Conservation (phyloP, 2,329 filamentous ascomycete genomes). For the Septoria petroselini region DNA sequence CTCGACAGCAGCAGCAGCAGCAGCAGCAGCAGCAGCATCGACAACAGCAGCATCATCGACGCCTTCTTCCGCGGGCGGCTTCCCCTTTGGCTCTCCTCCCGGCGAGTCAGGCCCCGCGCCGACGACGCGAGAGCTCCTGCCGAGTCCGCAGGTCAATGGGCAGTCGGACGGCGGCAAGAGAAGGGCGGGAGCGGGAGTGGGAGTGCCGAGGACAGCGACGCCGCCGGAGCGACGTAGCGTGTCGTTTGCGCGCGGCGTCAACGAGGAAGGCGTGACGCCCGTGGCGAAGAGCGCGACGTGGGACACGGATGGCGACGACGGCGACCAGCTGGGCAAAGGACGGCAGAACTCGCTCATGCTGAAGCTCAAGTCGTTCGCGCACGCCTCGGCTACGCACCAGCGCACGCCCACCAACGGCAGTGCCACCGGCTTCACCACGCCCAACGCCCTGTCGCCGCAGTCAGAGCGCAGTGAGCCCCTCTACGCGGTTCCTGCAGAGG, state of each 20-base stretch:
- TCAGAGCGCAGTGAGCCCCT: constrained; percentile 36
- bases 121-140: constrained; percentile 22
- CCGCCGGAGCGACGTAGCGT: constrained; percentile 33
- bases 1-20: constrained; percentile 1
- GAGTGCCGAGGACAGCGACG: constrained; percentile 18
- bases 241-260: constrained; percentile 32
- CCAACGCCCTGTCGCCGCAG: constrained; percentile 32
- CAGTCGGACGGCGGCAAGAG: constrained; percentile 7
- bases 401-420: constrained; percentile 14
- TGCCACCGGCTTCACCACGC: constrained; percentile 23
- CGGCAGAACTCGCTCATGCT: constrained; percentile 33
- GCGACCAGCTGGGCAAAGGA: constrained; percentile 20
- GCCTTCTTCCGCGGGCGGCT: constrained; percentile 22
- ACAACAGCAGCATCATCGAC: constrained; percentile 15
- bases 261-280: constrained; percentile 21
- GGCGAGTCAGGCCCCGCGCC: constrained; percentile 24
- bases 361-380: constrained; percentile 33
- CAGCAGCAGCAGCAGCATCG: no score
- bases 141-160: constrained; percentile 5
- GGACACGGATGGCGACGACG: constrained; percentile 31
- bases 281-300: constrained; percentile 29
- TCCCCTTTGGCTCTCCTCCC: constrained; percentile 25
- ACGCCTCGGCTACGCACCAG: constrained; percentile 19
- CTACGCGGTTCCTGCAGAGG: constrained; percentile 31
- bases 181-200: not conserved